Evolutionary conservation across 805 yeast species (phyloP).

Genomic region (Candida argentea): DNA sequence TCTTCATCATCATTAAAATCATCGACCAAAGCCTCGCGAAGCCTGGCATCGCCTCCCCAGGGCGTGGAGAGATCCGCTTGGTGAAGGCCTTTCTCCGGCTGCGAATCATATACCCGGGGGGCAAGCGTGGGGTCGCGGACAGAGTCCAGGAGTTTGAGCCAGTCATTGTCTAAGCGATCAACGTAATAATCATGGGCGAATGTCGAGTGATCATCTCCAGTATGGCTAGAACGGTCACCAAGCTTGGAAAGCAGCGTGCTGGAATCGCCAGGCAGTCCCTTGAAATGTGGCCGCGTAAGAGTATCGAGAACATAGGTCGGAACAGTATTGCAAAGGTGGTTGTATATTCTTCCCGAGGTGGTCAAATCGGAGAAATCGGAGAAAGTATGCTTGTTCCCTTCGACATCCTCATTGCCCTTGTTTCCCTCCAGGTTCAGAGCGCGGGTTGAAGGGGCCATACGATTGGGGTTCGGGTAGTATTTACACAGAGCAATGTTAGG

Average conservation of each 20-base stretch:
- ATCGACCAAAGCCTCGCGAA: constrained; percentile 42
- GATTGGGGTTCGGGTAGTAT: no score
- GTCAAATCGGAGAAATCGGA: no score
- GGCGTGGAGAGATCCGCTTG: constrained; percentile 32
- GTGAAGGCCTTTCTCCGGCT: no score
- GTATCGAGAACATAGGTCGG: constrained; percentile 63
- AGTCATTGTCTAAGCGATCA: constrained; percentile 32
- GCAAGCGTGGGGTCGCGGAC: constrained; percentile 36
- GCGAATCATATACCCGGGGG: no score
- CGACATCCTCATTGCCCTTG: no score
- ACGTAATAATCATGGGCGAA: constrained; percentile 30
- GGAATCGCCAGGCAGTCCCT: constrained; percentile 3
- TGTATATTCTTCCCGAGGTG: no score
- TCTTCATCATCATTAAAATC: constrained; percentile 20
- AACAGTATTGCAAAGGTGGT: constrained; percentile 25
- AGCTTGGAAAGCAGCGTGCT: constrained; percentile 3
- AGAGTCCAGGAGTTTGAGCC: constrained; percentile 42
- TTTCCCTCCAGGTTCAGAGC: no score
- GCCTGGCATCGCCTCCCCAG: constrained; percentile 68
- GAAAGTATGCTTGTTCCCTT: no score
- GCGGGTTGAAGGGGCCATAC: no score
- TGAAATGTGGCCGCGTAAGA: constrained; percentile 32
- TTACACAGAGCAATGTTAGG: no score
- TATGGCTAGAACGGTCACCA: no score
- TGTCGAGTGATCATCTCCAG: constrained; percentile 25